Conservation (phyloP, 75 land plant genomes). For the Pinus albicaulis region DNA sequence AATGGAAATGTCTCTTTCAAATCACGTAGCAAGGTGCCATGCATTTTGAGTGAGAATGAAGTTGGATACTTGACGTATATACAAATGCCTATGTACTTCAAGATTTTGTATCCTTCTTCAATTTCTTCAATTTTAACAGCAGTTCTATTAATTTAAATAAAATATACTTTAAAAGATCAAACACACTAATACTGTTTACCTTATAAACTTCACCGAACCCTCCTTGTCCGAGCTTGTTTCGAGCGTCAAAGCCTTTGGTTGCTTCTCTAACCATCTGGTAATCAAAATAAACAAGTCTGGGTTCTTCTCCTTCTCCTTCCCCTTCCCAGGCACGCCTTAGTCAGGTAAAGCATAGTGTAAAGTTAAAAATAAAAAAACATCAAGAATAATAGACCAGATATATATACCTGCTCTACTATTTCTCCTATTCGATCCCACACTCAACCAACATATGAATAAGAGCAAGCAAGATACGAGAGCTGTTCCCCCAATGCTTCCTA, state of each 20-base stretch:
- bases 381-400: not conserved
- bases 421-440: not conserved
- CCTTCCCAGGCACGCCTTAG: no score
- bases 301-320: no score
- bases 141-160: not conserved
- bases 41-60: no score
- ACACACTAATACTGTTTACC: conserved; percentile 4
- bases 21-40: no score
- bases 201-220: conserved; percentile 15
- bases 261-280: not conserved
- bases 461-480: conserved; percentile 1
- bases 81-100: no score
- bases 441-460: not conserved
- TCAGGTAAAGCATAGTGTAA: no score
- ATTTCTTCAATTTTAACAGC: no score
- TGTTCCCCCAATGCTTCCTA: not conserved
- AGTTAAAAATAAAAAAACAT: no score
- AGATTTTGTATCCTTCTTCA: no score
- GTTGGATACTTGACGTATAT: no score
- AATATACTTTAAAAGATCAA: not conserved
- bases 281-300: no score
- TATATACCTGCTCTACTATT: not conserved
- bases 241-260: conserved; percentile 1
- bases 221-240: conserved; percentile 16
- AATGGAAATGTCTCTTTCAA: no score